Base-by-base conservation (phyloP, 257 asterid genomes). In the Cinchona pubescens region DNA sequence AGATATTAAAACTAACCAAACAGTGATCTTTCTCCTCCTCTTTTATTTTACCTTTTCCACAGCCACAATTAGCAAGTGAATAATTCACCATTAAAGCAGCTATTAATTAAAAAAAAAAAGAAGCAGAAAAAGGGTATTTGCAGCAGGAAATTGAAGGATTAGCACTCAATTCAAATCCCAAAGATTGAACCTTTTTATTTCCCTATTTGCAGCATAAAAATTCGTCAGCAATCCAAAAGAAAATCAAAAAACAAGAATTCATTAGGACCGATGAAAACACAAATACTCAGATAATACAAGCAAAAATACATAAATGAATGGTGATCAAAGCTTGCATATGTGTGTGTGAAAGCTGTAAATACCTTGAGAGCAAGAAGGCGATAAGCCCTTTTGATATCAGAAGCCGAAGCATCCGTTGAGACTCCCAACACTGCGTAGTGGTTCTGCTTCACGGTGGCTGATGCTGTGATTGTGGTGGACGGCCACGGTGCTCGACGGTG, bases 281-380 rank as follows among this genome's bases (percentile, higher is more conserved):
- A 7, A 40, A 40, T 40, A 40, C 45, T 40, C 45, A 40, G 3
- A 40, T 40, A 10, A 40, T 40, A 40, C 3, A 7, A 0, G 29
- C 49, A 38, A 61, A 23, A 7, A 18, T 13, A 64, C 30, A 55
- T 27, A 65, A 18, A 32, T 49, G 34, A 11, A 58, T 27, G 7
- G 45, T 65, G 59, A n/a, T n/a, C n/a, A n/a, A 40, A 40, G 45
- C 45, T 40, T 40, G 7, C n/a, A n/a, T n/a, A n/a, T n/a, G n/a
- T n/a, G n/a, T n/a, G n/a, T n/a, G n/a, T n/a, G n/a, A n/a, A n/a
- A n/a, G n/a, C n/a, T n/a, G 45, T 40, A 40, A n/a, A 13, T 72
- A 83, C 98, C 97, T 90, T 93, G 84, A 86, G 96, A 69, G 96
- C 97, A 72, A 93, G 98, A 74, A 87, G 89, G 62, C 95, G 96